phyloP scores from a whole-genome alignment of 768 basidiomycete species.

The Rhodotorula graminis region DNA sequence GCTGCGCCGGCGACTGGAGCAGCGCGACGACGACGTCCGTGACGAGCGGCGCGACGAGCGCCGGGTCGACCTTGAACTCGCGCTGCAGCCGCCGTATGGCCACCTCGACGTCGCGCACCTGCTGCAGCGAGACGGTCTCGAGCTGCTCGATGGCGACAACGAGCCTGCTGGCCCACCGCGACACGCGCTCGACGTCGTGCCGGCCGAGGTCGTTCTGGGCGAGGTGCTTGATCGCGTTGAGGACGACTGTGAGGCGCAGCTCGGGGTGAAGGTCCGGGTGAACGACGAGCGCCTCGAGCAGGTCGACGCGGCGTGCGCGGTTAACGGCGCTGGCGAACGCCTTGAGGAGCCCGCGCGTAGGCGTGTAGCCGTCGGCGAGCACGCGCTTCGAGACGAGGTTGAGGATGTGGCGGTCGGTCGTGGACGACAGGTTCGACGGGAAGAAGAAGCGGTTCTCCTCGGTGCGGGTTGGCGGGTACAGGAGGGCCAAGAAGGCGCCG shows the following conservation, averaged over 20 bases:
- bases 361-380: not conserved
- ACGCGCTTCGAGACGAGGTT: not conserved
- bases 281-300: not conserved
- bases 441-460: not conserved
- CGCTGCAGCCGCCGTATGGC: not conserved
- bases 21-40: not conserved
- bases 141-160: not conserved
- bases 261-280: accelerated
- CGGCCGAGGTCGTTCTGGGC: not conserved
- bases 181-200: not conserved
- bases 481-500: constrained; percentile 2
- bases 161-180: not conserved
- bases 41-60: constrained; percentile 1
- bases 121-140: not conserved
- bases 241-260: not conserved
- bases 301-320: constrained; percentile 10
- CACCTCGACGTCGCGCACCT: not conserved
- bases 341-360: not conserved
- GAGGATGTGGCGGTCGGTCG: constrained; percentile 7
- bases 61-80: not conserved
- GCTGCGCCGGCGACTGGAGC: not conserved
- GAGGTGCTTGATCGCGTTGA: not conserved
- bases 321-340: not conserved
- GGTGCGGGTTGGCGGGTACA: not conserved
- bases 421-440: too few relatives aligned